Conservation (phyloP, 768 basidiomycete species). For the Gloeophyllum trabeum region DNA sequence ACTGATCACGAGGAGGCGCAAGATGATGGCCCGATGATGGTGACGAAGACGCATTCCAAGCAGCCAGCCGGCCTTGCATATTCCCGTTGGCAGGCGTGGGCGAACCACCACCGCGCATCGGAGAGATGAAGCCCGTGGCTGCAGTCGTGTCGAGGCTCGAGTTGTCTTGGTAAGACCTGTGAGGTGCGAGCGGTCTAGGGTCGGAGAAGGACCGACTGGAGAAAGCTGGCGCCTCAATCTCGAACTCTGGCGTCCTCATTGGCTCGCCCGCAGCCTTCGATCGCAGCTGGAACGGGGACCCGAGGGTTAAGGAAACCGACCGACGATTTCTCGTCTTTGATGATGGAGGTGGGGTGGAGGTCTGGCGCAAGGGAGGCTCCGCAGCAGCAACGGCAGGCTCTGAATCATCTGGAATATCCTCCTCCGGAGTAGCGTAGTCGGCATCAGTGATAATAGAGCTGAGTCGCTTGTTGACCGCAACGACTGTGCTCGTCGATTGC, state of each 20-base stretch:
- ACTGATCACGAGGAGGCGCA: conserved; percentile 14
- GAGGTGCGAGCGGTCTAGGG: conserved; percentile 4
- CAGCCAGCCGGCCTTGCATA: conserved; percentile 35
- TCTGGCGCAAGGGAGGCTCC: not conserved
- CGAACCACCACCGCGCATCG: conserved; percentile 18
- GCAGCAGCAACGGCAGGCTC: not conserved
- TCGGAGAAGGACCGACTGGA: not conserved
- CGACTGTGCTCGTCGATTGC: conserved; percentile 63
- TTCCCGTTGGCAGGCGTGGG: conserved; percentile 23
- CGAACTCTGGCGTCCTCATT: too few species aligned
- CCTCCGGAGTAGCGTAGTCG: conserved; percentile 57
- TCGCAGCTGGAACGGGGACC: conserved; percentile 19
- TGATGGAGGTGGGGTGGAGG: conserved; percentile 30
- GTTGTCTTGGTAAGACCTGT: conserved; percentile 19
- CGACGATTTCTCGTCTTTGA: conserved; percentile 42
- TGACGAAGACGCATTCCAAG: conserved; percentile 28
- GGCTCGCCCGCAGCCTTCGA: conserved; percentile 17
- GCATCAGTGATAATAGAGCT: conserved; percentile 60
- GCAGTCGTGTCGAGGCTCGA: conserved; percentile 30
- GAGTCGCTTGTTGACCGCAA: conserved; percentile 52
- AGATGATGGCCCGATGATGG: conserved; percentile 11
- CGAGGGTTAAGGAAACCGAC: conserved; percentile 53
- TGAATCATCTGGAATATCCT: conserved; percentile 21
- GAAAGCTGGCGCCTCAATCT: conserved; percentile 12
- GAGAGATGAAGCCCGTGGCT: conserved; percentile 30